Conservation (phyloP, 805 yeast genomes). For the Wickerhamiella dianesei region DNA sequence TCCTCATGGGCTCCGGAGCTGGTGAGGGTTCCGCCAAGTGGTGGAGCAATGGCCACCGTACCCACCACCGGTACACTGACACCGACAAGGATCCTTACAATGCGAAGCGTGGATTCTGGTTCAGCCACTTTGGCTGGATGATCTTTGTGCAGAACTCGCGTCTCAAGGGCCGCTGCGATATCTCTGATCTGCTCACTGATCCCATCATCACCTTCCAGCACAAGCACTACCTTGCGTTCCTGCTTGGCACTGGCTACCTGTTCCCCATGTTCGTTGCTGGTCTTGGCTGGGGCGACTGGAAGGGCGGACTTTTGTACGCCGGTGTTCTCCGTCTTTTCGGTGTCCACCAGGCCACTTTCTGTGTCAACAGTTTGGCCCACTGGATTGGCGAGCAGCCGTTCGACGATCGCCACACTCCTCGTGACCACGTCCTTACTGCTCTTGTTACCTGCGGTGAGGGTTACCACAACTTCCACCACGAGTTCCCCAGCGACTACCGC, state of each 20-base stretch:
- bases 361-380: constrained; percentile 77
- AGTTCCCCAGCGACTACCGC: constrained; percentile 83
- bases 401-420: constrained; percentile 60
- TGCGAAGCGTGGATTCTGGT: constrained; percentile 64
- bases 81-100: constrained; percentile 82
- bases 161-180: constrained; percentile 51
- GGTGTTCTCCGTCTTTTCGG: constrained; percentile 59
- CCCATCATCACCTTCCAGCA: constrained; percentile 54
- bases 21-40: constrained; percentile 64
- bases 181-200: constrained; percentile 49
- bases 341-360: constrained; percentile 68
- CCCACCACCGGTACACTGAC: constrained; percentile 82
- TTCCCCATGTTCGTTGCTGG: constrained; percentile 58
- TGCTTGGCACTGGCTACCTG: constrained; percentile 38
- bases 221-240: constrained; percentile 48
- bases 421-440: constrained; percentile 50
- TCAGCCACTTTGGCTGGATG: constrained; percentile 85
- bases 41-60: constrained; percentile 77
- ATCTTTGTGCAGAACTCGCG: constrained; percentile 52
- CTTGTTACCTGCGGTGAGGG: constrained; percentile 79
- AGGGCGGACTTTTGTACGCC: constrained; percentile 66
- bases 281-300: constrained; percentile 54
- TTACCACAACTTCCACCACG: constrained; percentile 87
- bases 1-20: constrained; percentile 54
- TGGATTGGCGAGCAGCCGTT: constrained; percentile 59